Base-by-base conservation (phyloP, 2,329 filamentous ascomycete genomes). In the Thielaviopsis musarum region DNA sequence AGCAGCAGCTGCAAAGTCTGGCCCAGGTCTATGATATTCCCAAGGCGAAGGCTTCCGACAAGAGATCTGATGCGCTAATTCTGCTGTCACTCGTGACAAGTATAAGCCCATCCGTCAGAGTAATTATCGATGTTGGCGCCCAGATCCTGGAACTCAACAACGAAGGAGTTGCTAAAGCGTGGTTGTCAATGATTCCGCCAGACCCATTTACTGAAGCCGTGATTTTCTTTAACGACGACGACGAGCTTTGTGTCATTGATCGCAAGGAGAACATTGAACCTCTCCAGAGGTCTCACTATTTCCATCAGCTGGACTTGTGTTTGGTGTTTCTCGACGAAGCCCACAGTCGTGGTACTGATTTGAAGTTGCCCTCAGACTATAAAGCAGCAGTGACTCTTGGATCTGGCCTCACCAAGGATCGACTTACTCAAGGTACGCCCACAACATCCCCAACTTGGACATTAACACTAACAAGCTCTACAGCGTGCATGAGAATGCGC, bases 81-180 rank as follows among this genome's bases (percentile, higher is more conserved):
- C 65, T 86, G 0, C 65, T 89, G 0, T 34, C 68, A 0, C 66
- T 73, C 3, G 70, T 85, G 0, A 66, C 70, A 0, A 53, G 53
- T 0, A 67, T 78, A 52, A 52, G 71, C 0, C 69, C 71, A 0
- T 66, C 69, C 0, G 71, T 78, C 0, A 74, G 76, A 0, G 83
- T 89, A 0, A 76, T 90, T 0, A 72, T 90, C 0, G 85, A 90
- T 63, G 84, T 86, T 0, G 85, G 86, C 0, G 85, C 86, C 0
- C 80, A 84, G 55, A 78, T 90, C 5, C 67, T 90, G 0, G 84
- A 89, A 30, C 68, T 83, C 0, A 73, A 70, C 17, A 88, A 88
- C 62, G 2, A 69, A 0, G 69, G 76, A 2, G 72, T 87, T 2
- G 79, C 81, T 0, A 63, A 64, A 7, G 59, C 64, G 1, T 87